Evolutionary conservation across 305 asterid genomes (phyloP).

Genomic region (Fraxinus platypoda): DNA sequence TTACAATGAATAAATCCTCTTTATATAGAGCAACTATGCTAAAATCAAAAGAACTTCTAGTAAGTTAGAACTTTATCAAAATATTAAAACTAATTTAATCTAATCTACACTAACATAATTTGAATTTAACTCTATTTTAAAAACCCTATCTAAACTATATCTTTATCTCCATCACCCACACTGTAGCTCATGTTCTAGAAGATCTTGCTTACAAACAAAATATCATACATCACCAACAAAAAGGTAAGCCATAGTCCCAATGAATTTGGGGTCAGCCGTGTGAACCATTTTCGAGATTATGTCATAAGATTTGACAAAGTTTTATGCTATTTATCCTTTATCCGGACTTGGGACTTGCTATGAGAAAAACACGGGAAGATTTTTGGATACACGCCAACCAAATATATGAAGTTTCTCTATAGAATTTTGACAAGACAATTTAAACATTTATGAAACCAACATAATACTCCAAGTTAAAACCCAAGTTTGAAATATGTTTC

Average conservation of each 20-base stretch:
- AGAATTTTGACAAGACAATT: background rate
- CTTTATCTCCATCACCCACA: background rate
- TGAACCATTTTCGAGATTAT: background rate
- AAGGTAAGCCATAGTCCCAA: background rate
- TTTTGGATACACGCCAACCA: background rate
- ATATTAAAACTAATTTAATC: too few species aligned
- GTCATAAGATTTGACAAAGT: background rate
- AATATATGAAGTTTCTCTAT: background rate
- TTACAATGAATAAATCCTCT: too few species aligned
- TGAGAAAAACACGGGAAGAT: background rate
- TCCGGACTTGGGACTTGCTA: background rate
- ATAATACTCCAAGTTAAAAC: background rate
- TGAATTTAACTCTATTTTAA: too few species aligned
- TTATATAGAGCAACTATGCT: too few species aligned
- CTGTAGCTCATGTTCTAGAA: background rate
- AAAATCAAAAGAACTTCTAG: too few species aligned
- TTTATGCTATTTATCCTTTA: background rate
- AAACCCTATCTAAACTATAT: too few species aligned
- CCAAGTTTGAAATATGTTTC: background rate
- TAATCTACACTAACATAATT: too few species aligned
- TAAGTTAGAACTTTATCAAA: too few species aligned
- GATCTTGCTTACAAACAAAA: background rate
- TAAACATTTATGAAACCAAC: background rate
- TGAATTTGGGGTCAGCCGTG: background rate
- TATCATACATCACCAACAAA: background rate